These are phyloP conservation scores for Pisolithus marmoratus DNA, from an alignment of 768 basidiomycete genomes.

Conservation along the genomic window DNA sequence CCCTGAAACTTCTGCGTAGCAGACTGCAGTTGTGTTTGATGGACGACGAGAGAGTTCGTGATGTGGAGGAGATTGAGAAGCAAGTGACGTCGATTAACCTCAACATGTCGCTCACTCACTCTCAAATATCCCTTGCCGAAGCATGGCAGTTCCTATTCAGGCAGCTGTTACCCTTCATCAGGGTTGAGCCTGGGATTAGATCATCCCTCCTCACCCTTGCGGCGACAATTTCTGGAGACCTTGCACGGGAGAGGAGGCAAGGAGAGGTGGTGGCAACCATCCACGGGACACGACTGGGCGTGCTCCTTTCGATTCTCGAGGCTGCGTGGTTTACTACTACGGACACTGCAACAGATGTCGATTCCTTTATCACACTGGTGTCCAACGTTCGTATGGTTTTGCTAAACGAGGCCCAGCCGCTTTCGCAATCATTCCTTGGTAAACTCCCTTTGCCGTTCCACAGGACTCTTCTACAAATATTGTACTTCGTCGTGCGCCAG, in stretches of 20 bases:
- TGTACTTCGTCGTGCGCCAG: slow-evolving; percentile 72
- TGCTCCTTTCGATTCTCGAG: slow-evolving; percentile 76
- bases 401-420: slow-evolving; percentile 68
- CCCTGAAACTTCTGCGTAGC: slow-evolving; percentile 49
- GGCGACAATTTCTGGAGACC: slow-evolving; percentile 56
- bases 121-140: slow-evolving; percentile 67
- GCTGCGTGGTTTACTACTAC: slow-evolving; percentile 66
- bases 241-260: slow-evolving; percentile 60
- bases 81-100: slow-evolving; percentile 73
- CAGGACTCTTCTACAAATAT: slow-evolving; percentile 68
- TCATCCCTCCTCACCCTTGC: slow-evolving; percentile 52
- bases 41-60: slow-evolving; percentile 37
- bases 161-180: slow-evolving; percentile 56
- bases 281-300: slow-evolving; percentile 66
- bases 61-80: slow-evolving; percentile 46
- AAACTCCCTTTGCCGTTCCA: slow-evolving; percentile 67
- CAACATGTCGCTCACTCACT: slow-evolving; percentile 79
- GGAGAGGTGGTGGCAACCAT: slow-evolving; percentile 85
- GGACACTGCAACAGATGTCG: slow-evolving; percentile 49
- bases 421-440: slow-evolving; percentile 67
- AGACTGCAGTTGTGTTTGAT: slow-evolving; percentile 42
- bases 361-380: slow-evolving; percentile 57
- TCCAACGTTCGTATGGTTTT: slow-evolving; percentile 59
- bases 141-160: slow-evolving; percentile 74
- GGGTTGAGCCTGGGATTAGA: slow-evolving; percentile 53